Base-by-base conservation (phyloP, 2,329 filamentous ascomycete species). In the Fusarium nisikadoi region DNA sequence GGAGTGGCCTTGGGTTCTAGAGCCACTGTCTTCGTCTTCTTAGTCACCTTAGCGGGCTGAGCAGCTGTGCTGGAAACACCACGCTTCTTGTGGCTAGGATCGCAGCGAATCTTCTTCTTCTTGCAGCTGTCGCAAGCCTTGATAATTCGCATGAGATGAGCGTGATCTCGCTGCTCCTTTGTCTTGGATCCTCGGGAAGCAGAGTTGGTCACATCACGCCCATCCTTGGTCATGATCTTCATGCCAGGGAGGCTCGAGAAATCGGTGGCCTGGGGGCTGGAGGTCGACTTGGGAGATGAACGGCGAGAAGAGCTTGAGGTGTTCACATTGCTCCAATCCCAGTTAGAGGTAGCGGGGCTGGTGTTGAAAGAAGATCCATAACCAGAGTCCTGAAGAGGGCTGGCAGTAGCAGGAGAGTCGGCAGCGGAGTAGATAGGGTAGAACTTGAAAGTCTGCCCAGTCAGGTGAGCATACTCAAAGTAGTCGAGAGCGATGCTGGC, bases 131-230 rank as follows among this genome's bases (percentile, higher is more conserved):
- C 87, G 78, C 90, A 92, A n/a, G 90, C 90, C 82, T 91, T 91
- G 78, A 91, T 88, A 77, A 90, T 89, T 66, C 90, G 84, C 88
- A 92, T 91, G 50, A 91, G 81, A 73, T 91, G 89, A 10, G 90
- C 90, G 76, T 91, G 90, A 58, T 91, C 89, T 38, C 90, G 86
- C 83, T 91, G 89, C 83, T 91, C 89, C 84, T 90, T 90, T 57
- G 90, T 90, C 82, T 91, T 91, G 79, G 86, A 89, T 38, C 89
- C 89, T 42, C 89, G 85, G 20, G 88, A 89, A 19, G 88, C 88
- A 61, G 86, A 85, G 79, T 90, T 88, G 47, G 90, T 92, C 62
- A 92, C 86, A 77, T 92, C 90, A 45, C 82, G 81, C 52, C 90
- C 90, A 70, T 90, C 89, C 78, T 85, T 87, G 64, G 89, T 91